Conservation (phyloP, 805 yeast species). For the Kuraishia ogatae region DNA sequence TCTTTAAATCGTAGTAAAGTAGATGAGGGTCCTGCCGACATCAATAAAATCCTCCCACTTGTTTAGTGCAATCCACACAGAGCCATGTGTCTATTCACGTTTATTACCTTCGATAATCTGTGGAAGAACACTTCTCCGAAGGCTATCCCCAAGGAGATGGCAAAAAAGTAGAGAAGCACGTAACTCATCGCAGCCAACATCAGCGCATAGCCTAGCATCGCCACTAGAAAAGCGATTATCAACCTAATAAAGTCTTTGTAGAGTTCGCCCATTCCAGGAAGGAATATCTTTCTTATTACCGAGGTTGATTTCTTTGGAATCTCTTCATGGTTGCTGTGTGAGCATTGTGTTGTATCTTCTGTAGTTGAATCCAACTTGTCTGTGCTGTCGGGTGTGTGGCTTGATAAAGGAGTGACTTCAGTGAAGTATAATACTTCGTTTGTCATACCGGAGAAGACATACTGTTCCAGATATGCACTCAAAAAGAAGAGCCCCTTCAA, state of each 20-base stretch:
- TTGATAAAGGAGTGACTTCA: background rate
- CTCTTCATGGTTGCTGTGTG: constrained; percentile 26
- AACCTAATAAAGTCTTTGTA: constrained; percentile 50
- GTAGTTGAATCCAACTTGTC: constrained; percentile 8
- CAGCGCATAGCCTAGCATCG: constrained; percentile 59
- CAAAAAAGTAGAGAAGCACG: constrained; percentile 61
- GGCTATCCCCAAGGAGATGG: constrained; percentile 60
- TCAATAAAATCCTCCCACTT: background rate
- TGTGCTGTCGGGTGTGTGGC: constrained; percentile 1
- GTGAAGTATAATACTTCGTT: constrained; percentile 13
- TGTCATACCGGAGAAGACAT: constrained; percentile 41
- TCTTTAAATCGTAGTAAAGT: too few relatives aligned
- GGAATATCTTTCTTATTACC: constrained; percentile 18
- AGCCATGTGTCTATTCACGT: constrained; percentile 24
- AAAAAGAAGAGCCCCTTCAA: constrained; percentile 52
- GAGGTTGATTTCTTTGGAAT: constrained; percentile 8
- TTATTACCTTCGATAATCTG: constrained; percentile 35
- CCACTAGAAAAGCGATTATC: constrained; percentile 47
- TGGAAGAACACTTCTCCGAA: constrained; percentile 65
- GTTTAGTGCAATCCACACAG: constrained; percentile 11
- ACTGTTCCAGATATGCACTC: constrained; percentile 58
- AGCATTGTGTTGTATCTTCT: constrained; percentile 16
- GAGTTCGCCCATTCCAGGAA: constrained; percentile 25
- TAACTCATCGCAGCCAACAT: constrained; percentile 78
- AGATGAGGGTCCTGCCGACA: background rate